Evolutionary conservation across 169 alveolate species (phyloP).

Genomic region (Ichthyophthirius multifiliis): DNA sequence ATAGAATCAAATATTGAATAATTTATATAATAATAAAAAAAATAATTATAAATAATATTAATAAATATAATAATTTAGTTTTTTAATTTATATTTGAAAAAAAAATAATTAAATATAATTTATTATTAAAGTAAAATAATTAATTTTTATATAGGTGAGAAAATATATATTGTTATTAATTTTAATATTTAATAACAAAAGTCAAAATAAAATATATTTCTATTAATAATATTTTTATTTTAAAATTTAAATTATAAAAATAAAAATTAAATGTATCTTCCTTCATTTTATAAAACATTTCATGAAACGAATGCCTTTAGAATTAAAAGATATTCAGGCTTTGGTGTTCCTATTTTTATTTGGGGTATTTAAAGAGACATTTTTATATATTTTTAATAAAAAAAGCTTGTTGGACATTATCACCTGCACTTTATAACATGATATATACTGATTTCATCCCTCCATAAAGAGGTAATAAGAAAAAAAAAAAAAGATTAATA

Average conservation of each 20-base stretch:
- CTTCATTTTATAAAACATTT: conserved; percentile 67
- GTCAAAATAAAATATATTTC: too few relatives aligned
- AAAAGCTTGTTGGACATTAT: conserved; percentile 60
- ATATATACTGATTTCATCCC: conserved; percentile 60
- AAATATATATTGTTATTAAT: too few relatives aligned
- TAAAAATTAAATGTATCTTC: conserved; percentile 59
- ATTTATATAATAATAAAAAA: too few relatives aligned
- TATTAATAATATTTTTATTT: conserved; percentile 11
- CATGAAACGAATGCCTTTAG: conserved; percentile 47
- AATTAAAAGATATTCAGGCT: conserved; percentile 48
- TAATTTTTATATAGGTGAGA: too few relatives aligned
- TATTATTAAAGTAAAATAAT: too few relatives aligned
- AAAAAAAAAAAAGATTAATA: not conserved
- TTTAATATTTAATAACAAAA: too few relatives aligned
- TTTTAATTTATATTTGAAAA: too few relatives aligned
- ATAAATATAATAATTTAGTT: too few relatives aligned
- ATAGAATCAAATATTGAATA: too few relatives aligned
- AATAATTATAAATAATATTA: too few relatives aligned
- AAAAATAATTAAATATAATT: too few relatives aligned
- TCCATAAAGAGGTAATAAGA: conserved; percentile 60
- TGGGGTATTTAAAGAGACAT: conserved; percentile 39
- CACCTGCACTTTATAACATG: conserved; percentile 65
- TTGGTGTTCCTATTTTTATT: conserved; percentile 39
- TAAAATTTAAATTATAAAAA: not conserved
- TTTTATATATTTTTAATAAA: not conserved